Evolutionary conservation across 2,329 filamentous ascomycete species (phyloP).

Genomic region (Diplocarpon rosae): DNA sequence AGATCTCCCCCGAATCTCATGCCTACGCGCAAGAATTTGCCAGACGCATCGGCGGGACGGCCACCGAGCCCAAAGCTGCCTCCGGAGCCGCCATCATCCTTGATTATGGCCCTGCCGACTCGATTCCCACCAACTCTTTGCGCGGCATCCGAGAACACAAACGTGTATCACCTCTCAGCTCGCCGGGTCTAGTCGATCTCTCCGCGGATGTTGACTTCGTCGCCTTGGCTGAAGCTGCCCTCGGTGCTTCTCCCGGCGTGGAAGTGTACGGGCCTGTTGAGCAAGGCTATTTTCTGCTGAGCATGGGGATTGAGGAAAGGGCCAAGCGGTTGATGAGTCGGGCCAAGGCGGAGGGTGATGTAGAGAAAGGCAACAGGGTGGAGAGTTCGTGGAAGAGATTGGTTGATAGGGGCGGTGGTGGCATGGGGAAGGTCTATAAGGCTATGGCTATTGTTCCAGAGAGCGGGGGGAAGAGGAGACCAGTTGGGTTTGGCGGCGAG

Average conservation of each 20-base stretch:
- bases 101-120: slow-evolving; percentile 77
- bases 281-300: slow-evolving; percentile 67
- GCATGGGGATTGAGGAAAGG: slow-evolving; percentile 75
- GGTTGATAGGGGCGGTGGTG: slow-evolving; percentile 69
- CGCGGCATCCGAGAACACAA: slow-evolving; percentile 75
- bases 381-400: slow-evolving; percentile 69
- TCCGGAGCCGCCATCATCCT: slow-evolving; percentile 88
- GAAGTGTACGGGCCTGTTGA: slow-evolving; percentile 89
- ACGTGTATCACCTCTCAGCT: slow-evolving; percentile 65
- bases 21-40: slow-evolving; percentile 76
- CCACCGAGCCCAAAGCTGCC: slow-evolving; percentile 44
- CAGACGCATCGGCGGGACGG: slow-evolving; percentile 64
- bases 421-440: slow-evolving; percentile 95
- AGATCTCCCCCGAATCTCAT: slow-evolving; percentile 80
- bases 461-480: slow-evolving; percentile 59
- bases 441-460: slow-evolving; percentile 83
- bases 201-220: slow-evolving; percentile 91
- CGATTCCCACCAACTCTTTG: slow-evolving; percentile 77
- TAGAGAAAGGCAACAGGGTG: slow-evolving; percentile 47
- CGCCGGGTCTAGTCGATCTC: slow-evolving; percentile 76
- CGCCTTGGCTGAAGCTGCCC: slow-evolving; percentile 71
- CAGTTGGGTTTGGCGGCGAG: slow-evolving; percentile 85
- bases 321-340: slow-evolving; percentile 59
- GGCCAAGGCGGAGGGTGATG: slow-evolving; percentile 36
- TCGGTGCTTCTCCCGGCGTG: slow-evolving; percentile 62